These are phyloP conservation scores for Setaria viridis DNA, from an alignment of 202 grass and related monocot species.

Conservation along the genomic window DNA sequence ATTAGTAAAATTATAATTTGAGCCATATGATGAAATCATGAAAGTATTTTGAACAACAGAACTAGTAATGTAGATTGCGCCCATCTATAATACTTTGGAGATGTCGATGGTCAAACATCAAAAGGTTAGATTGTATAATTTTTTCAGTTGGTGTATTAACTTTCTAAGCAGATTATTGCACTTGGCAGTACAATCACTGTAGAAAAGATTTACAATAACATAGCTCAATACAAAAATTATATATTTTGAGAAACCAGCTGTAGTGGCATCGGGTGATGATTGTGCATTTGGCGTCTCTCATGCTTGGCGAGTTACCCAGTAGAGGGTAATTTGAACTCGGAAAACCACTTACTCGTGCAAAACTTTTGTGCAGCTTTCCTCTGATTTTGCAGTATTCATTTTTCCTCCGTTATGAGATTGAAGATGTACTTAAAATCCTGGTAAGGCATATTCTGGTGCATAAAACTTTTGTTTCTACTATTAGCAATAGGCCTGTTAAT, in stretches of 20 bases:
- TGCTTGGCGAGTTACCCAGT: background rate
- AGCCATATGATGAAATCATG: background rate
- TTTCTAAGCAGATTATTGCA: background rate
- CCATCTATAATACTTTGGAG: background rate
- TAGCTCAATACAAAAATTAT: background rate
- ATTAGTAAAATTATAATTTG: background rate
- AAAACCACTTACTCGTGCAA: background rate
- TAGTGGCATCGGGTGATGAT: constrained; percentile 4
- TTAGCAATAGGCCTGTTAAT: background rate
- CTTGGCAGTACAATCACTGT: background rate
- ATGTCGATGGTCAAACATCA: background rate
- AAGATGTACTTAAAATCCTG: background rate
- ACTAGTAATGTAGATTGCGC: background rate
- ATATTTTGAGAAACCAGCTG: background rate
- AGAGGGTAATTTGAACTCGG: background rate
- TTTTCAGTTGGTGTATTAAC: background rate
- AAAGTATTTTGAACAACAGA: background rate
- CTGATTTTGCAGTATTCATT: background rate
- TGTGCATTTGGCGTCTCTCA: background rate
- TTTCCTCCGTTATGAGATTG: background rate
- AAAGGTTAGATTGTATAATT: background rate
- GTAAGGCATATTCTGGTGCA: background rate
- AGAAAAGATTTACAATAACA: background rate
- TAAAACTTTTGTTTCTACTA: background rate
- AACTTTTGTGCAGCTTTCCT: background rate